Conservation (phyloP, 768 basidiomycete species). For the Rhodotorula toruloides region DNA sequence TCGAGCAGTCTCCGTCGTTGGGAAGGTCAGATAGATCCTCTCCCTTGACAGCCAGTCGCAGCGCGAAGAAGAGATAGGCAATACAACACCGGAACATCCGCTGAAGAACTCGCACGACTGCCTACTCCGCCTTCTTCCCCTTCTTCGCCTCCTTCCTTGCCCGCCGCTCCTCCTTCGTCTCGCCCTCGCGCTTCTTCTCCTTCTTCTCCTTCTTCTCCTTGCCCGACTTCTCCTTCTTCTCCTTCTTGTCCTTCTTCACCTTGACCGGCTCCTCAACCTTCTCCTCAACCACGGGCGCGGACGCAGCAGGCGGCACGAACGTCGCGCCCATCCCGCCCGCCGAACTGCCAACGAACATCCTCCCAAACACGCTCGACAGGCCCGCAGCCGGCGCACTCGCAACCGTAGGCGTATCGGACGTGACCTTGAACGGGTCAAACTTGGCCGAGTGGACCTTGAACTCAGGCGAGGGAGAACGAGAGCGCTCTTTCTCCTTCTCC, state of each 20-base stretch:
- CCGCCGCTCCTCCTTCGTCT: neutral
- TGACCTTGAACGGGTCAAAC: slow-evolving; percentile 27
- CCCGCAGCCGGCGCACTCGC: neutral
- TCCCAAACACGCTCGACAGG: slow-evolving; percentile 4
- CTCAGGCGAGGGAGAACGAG: slow-evolving; percentile 18
- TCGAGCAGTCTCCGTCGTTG: too few relatives aligned
- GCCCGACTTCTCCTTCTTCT: neutral
- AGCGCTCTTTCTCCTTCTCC: slow-evolving; percentile 7
- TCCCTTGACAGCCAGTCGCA: neutral
- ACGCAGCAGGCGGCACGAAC: slow-evolving; percentile 8
- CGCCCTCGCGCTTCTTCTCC: neutral
- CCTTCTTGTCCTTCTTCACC: neutral
- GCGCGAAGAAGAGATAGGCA: neutral
- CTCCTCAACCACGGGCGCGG: neutral
- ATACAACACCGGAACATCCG: neutral
- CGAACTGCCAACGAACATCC: slow-evolving; percentile 14
- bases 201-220: neutral
- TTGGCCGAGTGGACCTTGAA: slow-evolving; percentile 26
- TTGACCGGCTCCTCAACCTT: neutral
- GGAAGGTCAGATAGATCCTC: neutral
- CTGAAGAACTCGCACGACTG: neutral
- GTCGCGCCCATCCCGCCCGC: slow-evolving; percentile 26
- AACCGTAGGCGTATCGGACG: slow-evolving; percentile 1
- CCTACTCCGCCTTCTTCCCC: slow-evolving; percentile 1
- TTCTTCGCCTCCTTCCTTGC: slow-evolving; percentile 10